Percentiles rank a stretch among this genome's conserved stretches.
These are phyloP conservation scores for Lodderomyces orthopsilosis DNA, from an alignment of 1,139 yeast species.

Conservation along the genomic window DNA sequence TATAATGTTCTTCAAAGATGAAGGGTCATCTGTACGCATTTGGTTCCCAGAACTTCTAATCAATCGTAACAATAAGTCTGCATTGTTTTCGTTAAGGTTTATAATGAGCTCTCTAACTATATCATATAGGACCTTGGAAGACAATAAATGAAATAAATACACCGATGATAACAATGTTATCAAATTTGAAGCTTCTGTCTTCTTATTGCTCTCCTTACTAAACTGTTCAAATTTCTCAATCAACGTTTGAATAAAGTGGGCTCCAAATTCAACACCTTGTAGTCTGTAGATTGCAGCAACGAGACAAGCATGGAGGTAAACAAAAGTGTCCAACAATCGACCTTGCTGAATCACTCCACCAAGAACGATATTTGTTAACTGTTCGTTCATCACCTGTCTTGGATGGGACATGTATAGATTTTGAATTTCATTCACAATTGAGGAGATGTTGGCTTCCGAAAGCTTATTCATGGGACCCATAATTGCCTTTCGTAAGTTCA, in stretches of 20 bases:
- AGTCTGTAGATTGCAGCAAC: slow-evolving; percentile 71
- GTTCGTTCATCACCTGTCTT: slow-evolving; percentile 72
- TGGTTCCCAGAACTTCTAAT: slow-evolving; percentile 78
- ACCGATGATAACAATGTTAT: slow-evolving; percentile 73
- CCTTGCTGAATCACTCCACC: slow-evolving; percentile 67
- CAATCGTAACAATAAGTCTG: slow-evolving; percentile 72
- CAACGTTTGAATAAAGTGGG: slow-evolving; percentile 72
- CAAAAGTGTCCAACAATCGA: slow-evolving; percentile 71
- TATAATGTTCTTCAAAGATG: slow-evolving; percentile 78
- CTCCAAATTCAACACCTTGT: slow-evolving; percentile 91
- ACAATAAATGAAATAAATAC: slow-evolving; percentile 73
- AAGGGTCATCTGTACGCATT: slow-evolving; percentile 86
- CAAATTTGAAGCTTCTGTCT: slow-evolving; percentile 57
- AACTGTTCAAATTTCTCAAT: slow-evolving; percentile 61
- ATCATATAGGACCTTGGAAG: slow-evolving; percentile 76
- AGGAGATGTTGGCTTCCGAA: slow-evolving; percentile 76
- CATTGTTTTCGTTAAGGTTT: slow-evolving; percentile 65
- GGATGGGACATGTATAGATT: slow-evolving; percentile 63
- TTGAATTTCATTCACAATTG: slow-evolving; percentile 69
- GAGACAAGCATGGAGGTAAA: slow-evolving; percentile 76
- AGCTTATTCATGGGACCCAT: slow-evolving; percentile 84
- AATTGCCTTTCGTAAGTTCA: slow-evolving; percentile 54
- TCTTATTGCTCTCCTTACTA: slow-evolving; percentile 37
- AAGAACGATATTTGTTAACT: slow-evolving; percentile 58
- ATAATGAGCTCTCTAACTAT: slow-evolving; percentile 56